These are phyloP conservation scores for Podosphaera xanthii DNA, from an alignment of 2,329 filamentous ascomycete species.

Conservation along the genomic window DNA sequence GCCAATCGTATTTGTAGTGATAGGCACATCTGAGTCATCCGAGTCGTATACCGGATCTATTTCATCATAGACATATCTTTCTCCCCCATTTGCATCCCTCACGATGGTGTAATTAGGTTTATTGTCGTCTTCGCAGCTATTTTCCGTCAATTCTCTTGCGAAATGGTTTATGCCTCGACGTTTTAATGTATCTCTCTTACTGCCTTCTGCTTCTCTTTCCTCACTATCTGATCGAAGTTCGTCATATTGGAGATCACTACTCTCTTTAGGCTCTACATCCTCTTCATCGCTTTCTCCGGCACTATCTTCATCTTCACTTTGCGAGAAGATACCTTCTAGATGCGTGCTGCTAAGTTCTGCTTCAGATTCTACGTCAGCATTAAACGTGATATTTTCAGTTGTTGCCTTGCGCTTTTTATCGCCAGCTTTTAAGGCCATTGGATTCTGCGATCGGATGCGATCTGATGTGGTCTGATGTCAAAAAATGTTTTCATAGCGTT, in stretches of 20 bases:
- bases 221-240: slow-evolving; percentile 23
- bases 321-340: slow-evolving; percentile 32
- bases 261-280: slow-evolving; percentile 22
- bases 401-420: slow-evolving; percentile 39
- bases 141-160: slow-evolving; percentile 9
- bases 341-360: slow-evolving; percentile 33
- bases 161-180: slow-evolving; percentile 18
- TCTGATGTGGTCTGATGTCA: not conserved
- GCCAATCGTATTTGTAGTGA: slow-evolving; percentile 73
- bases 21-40: slow-evolving; percentile 71
- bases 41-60: slow-evolving; percentile 91
- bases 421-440: slow-evolving; percentile 13
- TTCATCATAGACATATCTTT: slow-evolving; percentile 79
- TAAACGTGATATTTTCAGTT: slow-evolving; percentile 26
- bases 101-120: slow-evolving; percentile 31
- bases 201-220: slow-evolving; percentile 11
- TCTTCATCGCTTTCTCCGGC: slow-evolving; percentile 21
- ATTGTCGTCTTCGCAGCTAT: slow-evolving; percentile 15
- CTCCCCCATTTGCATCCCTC: slow-evolving; percentile 73
- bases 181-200: slow-evolving; percentile 20
- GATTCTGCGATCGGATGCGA: not conserved
- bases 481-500: not conserved
- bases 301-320: slow-evolving; percentile 33
- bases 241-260: slow-evolving; percentile 23
- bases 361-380: slow-evolving; percentile 29